These are phyloP conservation scores for Pleurotus eryngii DNA, from an alignment of 768 basidiomycete genomes.

Conservation along the genomic window DNA sequence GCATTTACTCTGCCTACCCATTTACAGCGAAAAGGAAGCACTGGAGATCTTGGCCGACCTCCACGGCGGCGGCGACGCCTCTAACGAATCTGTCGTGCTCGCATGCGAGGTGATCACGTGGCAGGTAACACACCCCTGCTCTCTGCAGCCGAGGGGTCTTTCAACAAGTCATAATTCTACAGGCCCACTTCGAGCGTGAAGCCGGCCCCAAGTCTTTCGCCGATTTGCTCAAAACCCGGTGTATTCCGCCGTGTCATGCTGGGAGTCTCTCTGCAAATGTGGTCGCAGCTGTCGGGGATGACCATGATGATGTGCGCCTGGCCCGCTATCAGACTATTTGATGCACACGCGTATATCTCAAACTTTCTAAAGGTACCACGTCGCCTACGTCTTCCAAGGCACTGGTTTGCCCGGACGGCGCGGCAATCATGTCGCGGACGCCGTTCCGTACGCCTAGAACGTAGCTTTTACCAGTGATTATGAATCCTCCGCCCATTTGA, in stretches of 20 bases:
- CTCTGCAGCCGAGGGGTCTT: no score
- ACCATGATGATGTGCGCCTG: slow-evolving; percentile 71
- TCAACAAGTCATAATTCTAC: neutral
- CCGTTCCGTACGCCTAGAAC: slow-evolving; percentile 62
- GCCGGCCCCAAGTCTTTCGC: slow-evolving; percentile 70
- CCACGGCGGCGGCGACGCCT: no score
- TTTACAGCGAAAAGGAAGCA: slow-evolving; percentile 51
- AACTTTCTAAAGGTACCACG: slow-evolving; percentile 43
- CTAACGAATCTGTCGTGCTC: no score
- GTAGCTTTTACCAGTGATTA: slow-evolving; percentile 36
- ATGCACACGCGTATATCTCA: no score
- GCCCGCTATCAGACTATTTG: no score
- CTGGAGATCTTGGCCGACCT: no score
- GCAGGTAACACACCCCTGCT: slow-evolving; percentile 21
- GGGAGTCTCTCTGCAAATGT: slow-evolving; percentile 71
- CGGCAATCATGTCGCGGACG: slow-evolving; percentile 71
- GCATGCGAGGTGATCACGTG: slow-evolving; percentile 69
- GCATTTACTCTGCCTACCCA: neutral
- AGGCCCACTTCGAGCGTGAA: slow-evolving; percentile 54
- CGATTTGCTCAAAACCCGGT: slow-evolving; percentile 64
- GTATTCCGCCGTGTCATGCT: slow-evolving; percentile 69
- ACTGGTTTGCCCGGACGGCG: slow-evolving; percentile 72
- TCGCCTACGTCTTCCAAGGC: slow-evolving; percentile 71
- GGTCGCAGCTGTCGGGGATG: slow-evolving; percentile 78
- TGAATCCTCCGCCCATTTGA: slow-evolving; percentile 23